Percentiles rank a stretch among this genome's conserved stretches.
Conservation (phyloP, 768 basidiomycete genomes). For the Baorangia bicolor region DNA sequence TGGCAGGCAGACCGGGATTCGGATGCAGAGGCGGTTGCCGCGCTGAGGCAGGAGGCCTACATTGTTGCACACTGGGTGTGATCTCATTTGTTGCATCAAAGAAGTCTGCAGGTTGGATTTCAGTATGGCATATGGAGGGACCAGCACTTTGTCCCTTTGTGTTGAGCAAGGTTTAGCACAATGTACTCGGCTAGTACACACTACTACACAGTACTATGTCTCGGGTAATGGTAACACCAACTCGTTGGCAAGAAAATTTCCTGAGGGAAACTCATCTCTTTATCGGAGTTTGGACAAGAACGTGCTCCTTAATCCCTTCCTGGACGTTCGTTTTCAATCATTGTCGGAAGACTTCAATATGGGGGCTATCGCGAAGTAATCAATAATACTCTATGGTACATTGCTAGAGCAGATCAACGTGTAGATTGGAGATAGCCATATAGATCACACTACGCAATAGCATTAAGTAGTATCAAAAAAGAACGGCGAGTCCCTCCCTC, state of each 20-base stretch:
- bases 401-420: constrained; percentile 3
- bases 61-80: constrained; percentile 39
- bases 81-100: not conserved
- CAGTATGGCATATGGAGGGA: not conserved
- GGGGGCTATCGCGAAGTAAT: not conserved
- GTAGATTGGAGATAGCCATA: not conserved
- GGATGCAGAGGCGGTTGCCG: constrained; percentile 65
- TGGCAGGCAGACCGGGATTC: constrained; percentile 72
- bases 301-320: not conserved
- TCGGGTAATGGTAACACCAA: not conserved
- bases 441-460: constrained; percentile 1
- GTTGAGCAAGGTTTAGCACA: not conserved
- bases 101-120: constrained; percentile 12
- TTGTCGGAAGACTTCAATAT: not conserved
- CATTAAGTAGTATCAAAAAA: constrained; percentile 1
- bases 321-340: not conserved
- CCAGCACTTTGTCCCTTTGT: not conserved
- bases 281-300: not conserved
- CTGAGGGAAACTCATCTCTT: too few relatives aligned
- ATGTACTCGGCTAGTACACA: not conserved
- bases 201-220: not conserved
- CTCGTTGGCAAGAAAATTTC: too few relatives aligned
- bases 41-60: constrained; percentile 71
- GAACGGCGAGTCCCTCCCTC: not conserved
- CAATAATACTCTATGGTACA: constrained; percentile 11